phyloP scores from a whole-genome alignment of 345 rosid species.

The Ceriops tagal region DNA sequence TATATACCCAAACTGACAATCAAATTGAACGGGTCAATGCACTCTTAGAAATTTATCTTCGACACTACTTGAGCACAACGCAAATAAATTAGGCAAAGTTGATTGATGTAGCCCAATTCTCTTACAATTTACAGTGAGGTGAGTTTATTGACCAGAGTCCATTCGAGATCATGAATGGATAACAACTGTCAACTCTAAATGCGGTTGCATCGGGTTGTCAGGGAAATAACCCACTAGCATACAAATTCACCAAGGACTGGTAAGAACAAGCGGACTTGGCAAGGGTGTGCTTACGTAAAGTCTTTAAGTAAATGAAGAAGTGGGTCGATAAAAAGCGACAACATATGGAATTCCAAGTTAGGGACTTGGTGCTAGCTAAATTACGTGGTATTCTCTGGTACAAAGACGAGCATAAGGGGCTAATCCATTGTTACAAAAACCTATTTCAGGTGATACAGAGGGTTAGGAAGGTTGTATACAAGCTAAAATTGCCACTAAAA shows the following conservation, averaged over 20 bases:
- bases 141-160: not conserved
- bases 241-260: not conserved
- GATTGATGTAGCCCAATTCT: not conserved
- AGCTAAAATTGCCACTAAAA: too few relatives aligned
- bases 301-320: not conserved
- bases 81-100: not conserved
- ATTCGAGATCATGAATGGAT: not conserved
- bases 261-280: not conserved
- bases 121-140: not conserved
- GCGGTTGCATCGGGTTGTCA: not conserved
- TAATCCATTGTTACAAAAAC: rapidly evolving
- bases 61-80: not conserved
- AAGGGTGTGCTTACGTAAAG: not conserved
- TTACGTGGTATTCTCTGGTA: not conserved
- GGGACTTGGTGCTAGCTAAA: not conserved
- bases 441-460: not conserved
- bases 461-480: too few relatives aligned
- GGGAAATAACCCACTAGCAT: not conserved
- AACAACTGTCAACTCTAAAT: not conserved
- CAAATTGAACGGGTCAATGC: rapidly evolving
- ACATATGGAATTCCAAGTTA: not conserved
- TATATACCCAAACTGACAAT: too few relatives aligned
- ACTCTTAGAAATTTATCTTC: too few relatives aligned
- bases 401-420: not conserved
- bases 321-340: rapidly evolving